Evolutionary conservation across 108 stramenopile species (phyloP).

Genomic region (Aurantiochytrium sp.): DNA sequence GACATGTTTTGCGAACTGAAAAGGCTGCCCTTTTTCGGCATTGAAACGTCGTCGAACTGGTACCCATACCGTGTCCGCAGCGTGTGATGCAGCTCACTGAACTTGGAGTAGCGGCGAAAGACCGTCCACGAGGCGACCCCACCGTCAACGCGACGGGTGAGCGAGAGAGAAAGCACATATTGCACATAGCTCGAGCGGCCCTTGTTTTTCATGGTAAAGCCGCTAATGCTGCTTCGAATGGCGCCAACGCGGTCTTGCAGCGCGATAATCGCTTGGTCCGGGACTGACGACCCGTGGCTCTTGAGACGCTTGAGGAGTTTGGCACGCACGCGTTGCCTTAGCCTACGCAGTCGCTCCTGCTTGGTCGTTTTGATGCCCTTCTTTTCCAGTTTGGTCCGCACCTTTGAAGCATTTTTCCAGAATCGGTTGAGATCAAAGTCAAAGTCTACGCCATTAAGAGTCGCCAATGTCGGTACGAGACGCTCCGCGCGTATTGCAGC

Average conservation of each 20-base stretch:
- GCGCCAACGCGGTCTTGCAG: neutral
- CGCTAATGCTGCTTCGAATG: neutral
- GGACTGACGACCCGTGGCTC: neutral
- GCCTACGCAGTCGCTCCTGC: neutral
- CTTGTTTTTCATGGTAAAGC: neutral
- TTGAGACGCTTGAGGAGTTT: neutral
- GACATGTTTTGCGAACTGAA: slow-evolving; percentile 7
- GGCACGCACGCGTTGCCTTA: neutral
- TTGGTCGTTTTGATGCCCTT: neutral
- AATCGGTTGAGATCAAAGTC: neutral
- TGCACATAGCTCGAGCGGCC: neutral
- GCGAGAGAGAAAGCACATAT: neutral
- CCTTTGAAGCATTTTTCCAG: neutral
- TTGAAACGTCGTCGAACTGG: neutral
- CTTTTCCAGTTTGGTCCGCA: neutral
- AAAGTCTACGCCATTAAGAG: neutral
- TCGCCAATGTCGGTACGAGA: neutral
- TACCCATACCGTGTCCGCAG: neutral
- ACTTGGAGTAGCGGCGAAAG: neutral
- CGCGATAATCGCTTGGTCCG: neutral
- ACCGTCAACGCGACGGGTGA: neutral
- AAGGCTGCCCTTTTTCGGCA: neutral
- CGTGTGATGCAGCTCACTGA: neutral
- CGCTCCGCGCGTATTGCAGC: neutral
- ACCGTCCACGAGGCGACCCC: neutral